Percentiles rank a stretch among this genome's conserved stretches.
Conservation (phyloP, 768 basidiomycete genomes). For the Cystofilobasidium bisporidii region DNA sequence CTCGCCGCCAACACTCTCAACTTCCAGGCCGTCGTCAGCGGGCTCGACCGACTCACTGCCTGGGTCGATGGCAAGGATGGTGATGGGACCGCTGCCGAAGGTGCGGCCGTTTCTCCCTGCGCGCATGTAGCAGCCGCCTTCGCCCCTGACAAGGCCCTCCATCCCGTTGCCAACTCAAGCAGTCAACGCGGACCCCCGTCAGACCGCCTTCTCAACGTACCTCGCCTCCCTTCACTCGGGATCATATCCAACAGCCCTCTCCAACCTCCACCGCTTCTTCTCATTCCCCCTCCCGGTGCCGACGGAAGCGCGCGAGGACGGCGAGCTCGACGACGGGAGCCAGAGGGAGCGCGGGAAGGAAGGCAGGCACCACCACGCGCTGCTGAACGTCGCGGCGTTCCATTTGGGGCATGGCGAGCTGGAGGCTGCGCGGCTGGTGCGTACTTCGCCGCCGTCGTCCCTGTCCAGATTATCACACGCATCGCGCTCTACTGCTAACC, state of each 20-base stretch:
- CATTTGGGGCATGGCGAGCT: slow-evolving; percentile 63
- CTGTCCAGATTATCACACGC: too few relatives aligned
- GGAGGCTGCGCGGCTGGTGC: slow-evolving; percentile 58
- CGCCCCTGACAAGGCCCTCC: too few relatives aligned
- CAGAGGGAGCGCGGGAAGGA: slow-evolving; percentile 42
- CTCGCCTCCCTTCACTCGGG: slow-evolving; percentile 48
- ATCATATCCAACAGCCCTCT: slow-evolving; percentile 59
- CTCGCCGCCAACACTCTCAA: slow-evolving; percentile 67
- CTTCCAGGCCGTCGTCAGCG: slow-evolving; percentile 58
- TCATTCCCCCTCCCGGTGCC: slow-evolving; percentile 49
- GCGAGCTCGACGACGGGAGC: not conserved
- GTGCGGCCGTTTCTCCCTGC: too few relatives aligned
- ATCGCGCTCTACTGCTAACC: too few relatives aligned
- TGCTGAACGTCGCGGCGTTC: slow-evolving; percentile 66
- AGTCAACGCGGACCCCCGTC: slow-evolving; percentile 47
- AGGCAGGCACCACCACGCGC: slow-evolving; percentile 66
- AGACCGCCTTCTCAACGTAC: not conserved
- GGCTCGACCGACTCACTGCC: slow-evolving; percentile 50
- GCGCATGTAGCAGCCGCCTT: too few relatives aligned
- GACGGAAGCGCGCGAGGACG: not conserved
- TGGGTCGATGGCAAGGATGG: slow-evolving; percentile 33
- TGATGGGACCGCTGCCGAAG: slow-evolving; percentile 42
- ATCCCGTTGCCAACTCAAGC: too few relatives aligned
- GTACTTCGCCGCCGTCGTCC: too few relatives aligned
- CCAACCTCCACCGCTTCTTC: slow-evolving; percentile 66